Evolutionary conservation across 2,329 filamentous ascomycete species (phyloP).

Genomic region (Colletotrichum sp.): DNA sequence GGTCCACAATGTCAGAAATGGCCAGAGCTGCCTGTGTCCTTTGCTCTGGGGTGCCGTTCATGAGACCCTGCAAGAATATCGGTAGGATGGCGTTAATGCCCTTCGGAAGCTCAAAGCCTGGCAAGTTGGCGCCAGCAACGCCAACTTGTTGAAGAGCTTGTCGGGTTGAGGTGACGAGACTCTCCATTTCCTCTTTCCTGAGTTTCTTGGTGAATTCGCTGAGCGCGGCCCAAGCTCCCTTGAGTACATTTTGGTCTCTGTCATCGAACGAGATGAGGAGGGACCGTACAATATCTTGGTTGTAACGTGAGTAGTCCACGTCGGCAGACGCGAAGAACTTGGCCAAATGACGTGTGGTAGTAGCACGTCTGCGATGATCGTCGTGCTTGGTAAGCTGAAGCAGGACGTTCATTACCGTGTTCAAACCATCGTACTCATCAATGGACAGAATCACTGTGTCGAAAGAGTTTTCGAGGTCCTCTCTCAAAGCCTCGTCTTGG

Average conservation of each 20-base stretch:
- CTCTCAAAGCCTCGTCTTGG: conserved; percentile 74
- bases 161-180: conserved; percentile 83
- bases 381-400: conserved; percentile 88
- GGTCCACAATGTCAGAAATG: conserved; percentile 94
- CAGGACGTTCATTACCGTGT: conserved; percentile 94
- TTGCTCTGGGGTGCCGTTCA: conserved; percentile 95
- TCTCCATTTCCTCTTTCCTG: conserved; percentile 98
- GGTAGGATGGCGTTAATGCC: conserved; percentile 96
- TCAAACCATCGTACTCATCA: conserved; percentile 94
- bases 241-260: conserved; percentile 81
- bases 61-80: conserved; percentile 96
- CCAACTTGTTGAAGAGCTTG: conserved; percentile 89
- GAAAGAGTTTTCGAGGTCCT: conserved; percentile 80
- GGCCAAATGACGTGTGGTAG: conserved; percentile 79
- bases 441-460: conserved; percentile 91
- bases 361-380: conserved; percentile 83
- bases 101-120: conserved; percentile 92
- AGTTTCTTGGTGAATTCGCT: conserved; percentile 87
- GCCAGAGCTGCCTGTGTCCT: conserved; percentile 89
- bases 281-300: conserved; percentile 91
- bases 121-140: conserved; percentile 81
- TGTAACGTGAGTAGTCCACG: conserved; percentile 93
- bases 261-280: conserved; percentile 94
- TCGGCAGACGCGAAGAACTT: conserved; percentile 84
- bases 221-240: conserved; percentile 87